Conservation (phyloP, 352 stramenopile genomes). For the Thalassiosira livingstoniorum region DNA sequence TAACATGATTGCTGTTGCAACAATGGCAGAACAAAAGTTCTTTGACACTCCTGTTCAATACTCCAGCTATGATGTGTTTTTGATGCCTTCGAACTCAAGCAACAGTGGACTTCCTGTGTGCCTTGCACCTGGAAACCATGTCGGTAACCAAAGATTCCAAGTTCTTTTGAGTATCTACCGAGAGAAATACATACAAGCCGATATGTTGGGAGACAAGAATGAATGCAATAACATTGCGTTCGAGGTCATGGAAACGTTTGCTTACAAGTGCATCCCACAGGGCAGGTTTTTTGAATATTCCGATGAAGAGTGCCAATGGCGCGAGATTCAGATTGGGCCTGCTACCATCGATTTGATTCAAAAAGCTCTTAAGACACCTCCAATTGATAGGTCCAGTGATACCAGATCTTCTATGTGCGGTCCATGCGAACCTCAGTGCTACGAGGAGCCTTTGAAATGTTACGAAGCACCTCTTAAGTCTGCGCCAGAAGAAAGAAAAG, state of each 20-base stretch:
- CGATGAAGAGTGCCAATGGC: background rate
- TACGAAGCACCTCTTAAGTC: background rate
- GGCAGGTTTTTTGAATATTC: constrained; percentile 16
- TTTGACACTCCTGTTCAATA: background rate
- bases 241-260: constrained; percentile 12
- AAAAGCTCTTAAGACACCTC: background rate
- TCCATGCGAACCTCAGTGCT: background rate
- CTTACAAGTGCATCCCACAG: background rate
- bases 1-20: too few species aligned
- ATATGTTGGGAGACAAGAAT: constrained; percentile 4
- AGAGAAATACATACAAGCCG: constrained; percentile 6
- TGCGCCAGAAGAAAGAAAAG: background rate
- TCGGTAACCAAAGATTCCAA: constrained; percentile 20
- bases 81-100: constrained; percentile 12
- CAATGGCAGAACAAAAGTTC: too few species aligned
- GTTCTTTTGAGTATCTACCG: constrained; percentile 11
- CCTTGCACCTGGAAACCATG: constrained; percentile 11
- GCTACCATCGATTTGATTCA: constrained; percentile 1
- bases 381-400: background rate
- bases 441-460: background rate
- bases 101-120: too few species aligned
- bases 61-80: constrained; percentile 15
- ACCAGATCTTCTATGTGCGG: background rate
- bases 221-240: constrained; percentile 5
- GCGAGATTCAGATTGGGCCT: background rate